Evolutionary conservation across 257 asterid species (phyloP).

Genomic region (Gentiana dahurica): DNA sequence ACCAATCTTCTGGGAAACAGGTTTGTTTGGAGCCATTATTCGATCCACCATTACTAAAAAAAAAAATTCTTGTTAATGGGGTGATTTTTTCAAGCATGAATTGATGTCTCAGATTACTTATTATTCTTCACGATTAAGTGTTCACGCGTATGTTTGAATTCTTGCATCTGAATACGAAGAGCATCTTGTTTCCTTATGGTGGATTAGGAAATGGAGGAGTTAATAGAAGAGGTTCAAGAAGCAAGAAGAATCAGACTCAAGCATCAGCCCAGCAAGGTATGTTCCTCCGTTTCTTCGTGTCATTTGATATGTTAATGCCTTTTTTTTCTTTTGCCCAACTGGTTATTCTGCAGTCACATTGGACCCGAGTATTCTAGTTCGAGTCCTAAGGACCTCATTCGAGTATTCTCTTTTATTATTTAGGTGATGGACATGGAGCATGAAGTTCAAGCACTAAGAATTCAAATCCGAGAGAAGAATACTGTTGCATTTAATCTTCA

Average conservation of each 20-base stretch:
- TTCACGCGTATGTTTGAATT: too few relatives aligned
- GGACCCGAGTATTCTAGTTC: too few relatives aligned
- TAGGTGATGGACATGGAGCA: constrained; percentile 96
- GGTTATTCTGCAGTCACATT: too few relatives aligned
- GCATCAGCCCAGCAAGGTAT: constrained; percentile 64
- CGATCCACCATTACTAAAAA: too few relatives aligned
- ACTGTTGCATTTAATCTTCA: constrained; percentile 63
- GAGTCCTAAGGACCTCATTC: not conserved
- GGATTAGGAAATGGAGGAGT: constrained; percentile 43
- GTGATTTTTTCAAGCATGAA: too few relatives aligned
- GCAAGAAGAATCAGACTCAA: constrained; percentile 67
- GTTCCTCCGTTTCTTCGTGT: constrained; percentile 2
- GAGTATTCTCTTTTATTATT: constrained; percentile 6
- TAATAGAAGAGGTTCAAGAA: constrained; percentile 91
- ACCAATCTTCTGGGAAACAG: constrained; percentile 59
- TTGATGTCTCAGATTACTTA: too few relatives aligned
- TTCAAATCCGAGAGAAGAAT: constrained; percentile 67
- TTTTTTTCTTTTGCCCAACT: too few relatives aligned
- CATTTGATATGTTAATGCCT: too few relatives aligned
- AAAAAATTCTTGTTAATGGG: too few relatives aligned
- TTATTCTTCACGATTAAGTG: too few relatives aligned
- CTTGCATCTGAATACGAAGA: too few relatives aligned
- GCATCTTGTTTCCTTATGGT: not conserved
- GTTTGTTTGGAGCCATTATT: constrained; percentile 6
- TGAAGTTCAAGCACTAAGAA: constrained; percentile 73